Evolutionary conservation across 805 yeast species (phyloP).

Genomic region (Hanseniaspora clermontiae): DNA sequence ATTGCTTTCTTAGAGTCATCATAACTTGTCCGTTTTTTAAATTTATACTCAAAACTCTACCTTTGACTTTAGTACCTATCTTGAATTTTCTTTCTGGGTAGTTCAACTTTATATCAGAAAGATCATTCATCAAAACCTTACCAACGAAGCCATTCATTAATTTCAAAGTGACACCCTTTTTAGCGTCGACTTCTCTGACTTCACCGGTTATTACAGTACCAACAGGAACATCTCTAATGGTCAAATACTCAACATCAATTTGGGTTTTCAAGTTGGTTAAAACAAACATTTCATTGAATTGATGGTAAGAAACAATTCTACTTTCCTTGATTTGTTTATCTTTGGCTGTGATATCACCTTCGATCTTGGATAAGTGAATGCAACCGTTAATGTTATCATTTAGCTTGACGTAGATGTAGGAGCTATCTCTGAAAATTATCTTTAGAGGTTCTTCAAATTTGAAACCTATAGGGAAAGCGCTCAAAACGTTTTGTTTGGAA

Average conservation of each 20-base stretch:
- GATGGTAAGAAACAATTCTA: slow-evolving; percentile 60
- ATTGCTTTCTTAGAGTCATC: slow-evolving; percentile 70
- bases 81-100: slow-evolving; percentile 90
- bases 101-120: slow-evolving; percentile 70
- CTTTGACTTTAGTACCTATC: slow-evolving; percentile 68
- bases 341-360: slow-evolving; percentile 31
- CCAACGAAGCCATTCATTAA: slow-evolving; percentile 60
- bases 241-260: slow-evolving; percentile 52
- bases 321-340: slow-evolving; percentile 61
- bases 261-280: slow-evolving; percentile 58
- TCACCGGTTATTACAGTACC: slow-evolving; percentile 57
- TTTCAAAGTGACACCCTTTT: slow-evolving; percentile 55
- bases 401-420: slow-evolving; percentile 44
- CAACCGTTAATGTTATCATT: slow-evolving; percentile 52
- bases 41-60: slow-evolving; percentile 48
- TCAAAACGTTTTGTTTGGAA: slow-evolving; percentile 31
- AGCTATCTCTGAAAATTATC: slow-evolving; percentile 46
- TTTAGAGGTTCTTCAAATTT: slow-evolving; percentile 29
- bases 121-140: slow-evolving; percentile 57
- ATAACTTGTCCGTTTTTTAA: slow-evolving; percentile 36
- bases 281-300: slow-evolving; percentile 51
- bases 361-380: slow-evolving; percentile 62
- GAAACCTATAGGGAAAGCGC: slow-evolving; percentile 72
- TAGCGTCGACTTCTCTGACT: slow-evolving; percentile 38
- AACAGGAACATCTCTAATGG: slow-evolving; percentile 57